Evolutionary conservation across 345 rosid genomes (phyloP).

Genomic region (Syzygium aqueum): DNA sequence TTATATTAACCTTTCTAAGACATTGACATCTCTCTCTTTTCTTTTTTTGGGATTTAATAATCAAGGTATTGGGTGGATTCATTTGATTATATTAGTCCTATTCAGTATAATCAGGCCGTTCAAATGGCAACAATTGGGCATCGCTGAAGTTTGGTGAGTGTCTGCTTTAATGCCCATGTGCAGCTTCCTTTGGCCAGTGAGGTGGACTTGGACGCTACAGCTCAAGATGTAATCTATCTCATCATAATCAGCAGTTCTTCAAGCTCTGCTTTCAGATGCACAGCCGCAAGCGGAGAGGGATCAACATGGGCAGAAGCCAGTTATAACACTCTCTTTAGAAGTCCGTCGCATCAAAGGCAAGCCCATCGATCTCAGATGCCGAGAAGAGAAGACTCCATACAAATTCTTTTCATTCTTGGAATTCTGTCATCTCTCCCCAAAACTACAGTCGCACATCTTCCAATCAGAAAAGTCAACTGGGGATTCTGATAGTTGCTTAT

Average conservation of each 20-base stretch:
- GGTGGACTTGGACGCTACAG: constrained; percentile 51
- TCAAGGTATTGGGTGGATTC: neutral
- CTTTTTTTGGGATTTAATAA: too few relatives aligned
- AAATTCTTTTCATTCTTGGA: neutral
- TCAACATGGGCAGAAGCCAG: constrained; percentile 30
- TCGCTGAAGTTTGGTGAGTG: neutral
- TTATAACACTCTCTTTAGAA: constrained; percentile 1
- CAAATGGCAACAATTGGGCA: neutral
- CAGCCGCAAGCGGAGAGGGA: constrained; percentile 61
- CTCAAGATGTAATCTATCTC: constrained; percentile 53
- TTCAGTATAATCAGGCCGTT: neutral
- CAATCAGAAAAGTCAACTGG: neutral
- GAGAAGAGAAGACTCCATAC: constrained; percentile 68
- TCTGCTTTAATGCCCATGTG: constrained; percentile 1
- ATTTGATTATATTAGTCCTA: neutral
- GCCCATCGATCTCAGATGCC: constrained; percentile 14
- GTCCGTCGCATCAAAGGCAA: constrained; percentile 60
- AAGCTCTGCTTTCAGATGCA: constrained; percentile 82
- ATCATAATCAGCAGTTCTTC: constrained; percentile 51
- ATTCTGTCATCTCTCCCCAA: neutral
- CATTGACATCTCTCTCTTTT: neutral
- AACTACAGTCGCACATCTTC: neutral
- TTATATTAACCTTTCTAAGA: too few relatives aligned
- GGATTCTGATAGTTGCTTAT: neutral
- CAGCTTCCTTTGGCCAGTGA: constrained; percentile 72